Evolutionary conservation across 805 yeast species (phyloP).

Genomic region (Spathaspora passalidarum): DNA sequence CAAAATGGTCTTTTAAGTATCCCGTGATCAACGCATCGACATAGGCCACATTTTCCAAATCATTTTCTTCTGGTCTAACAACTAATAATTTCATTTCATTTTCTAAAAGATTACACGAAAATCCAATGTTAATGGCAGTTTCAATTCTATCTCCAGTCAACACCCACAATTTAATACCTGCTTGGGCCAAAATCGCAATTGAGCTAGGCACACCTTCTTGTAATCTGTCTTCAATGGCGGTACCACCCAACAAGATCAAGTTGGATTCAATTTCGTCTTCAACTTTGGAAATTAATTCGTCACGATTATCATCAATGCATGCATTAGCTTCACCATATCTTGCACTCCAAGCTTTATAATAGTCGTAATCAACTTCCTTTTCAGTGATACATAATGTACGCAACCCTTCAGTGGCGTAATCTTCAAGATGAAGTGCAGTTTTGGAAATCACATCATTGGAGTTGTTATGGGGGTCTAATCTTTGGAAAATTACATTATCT

Average conservation of each 20-base stretch:
- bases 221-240: slow-evolving; percentile 77
- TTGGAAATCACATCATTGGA: slow-evolving; percentile 45
- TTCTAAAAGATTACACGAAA: slow-evolving; percentile 68
- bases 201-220: slow-evolving; percentile 79
- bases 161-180: slow-evolving; percentile 82
- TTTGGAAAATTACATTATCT: slow-evolving; percentile 60
- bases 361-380: slow-evolving; percentile 42
- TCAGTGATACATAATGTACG: slow-evolving; percentile 73
- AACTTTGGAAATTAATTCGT: slow-evolving; percentile 49
- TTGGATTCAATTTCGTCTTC: slow-evolving; percentile 59
- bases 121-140: slow-evolving; percentile 82
- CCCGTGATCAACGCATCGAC: slow-evolving; percentile 41
- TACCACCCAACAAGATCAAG: slow-evolving; percentile 64
- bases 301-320: slow-evolving; percentile 55
- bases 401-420: slow-evolving; percentile 73
- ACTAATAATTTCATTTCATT: slow-evolving; percentile 68
- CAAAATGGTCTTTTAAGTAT: slow-evolving; percentile 48
- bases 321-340: slow-evolving; percentile 58
- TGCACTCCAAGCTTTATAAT: slow-evolving; percentile 52
- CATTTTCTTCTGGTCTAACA: slow-evolving; percentile 57
- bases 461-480: slow-evolving; percentile 30
- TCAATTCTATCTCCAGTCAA: slow-evolving; percentile 81
- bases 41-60: slow-evolving; percentile 39
- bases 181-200: slow-evolving; percentile 59
- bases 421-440: slow-evolving; percentile 64